A percentile compares a stretch with the other conserved stretches of the same genome.
Evolutionary conservation across 2,329 filamentous ascomycete genomes (phyloP).

Genomic region (Emergomyces orientalis): DNA sequence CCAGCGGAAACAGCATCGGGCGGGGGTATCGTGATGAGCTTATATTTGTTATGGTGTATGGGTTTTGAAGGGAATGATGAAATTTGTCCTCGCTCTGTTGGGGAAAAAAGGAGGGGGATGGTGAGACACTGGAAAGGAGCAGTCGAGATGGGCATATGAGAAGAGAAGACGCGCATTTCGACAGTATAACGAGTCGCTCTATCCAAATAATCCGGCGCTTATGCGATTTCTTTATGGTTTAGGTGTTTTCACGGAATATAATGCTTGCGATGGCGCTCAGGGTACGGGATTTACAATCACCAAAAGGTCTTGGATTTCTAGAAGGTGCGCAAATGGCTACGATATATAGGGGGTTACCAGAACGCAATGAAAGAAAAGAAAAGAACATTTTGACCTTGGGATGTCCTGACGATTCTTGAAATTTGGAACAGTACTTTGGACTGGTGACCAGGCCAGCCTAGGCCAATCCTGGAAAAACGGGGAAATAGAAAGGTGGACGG

Average conservation of each 20-base stretch:
- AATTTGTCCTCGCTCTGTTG: background rate
- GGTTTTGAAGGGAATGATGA: background rate
- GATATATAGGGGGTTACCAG: background rate
- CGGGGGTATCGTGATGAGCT: constrained; percentile 9
- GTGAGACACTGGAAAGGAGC: background rate
- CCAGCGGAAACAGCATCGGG: constrained; percentile 52
- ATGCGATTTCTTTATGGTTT: background rate
- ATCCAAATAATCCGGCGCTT: background rate
- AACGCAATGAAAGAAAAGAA: background rate
- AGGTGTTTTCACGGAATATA: background rate
- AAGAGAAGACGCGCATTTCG: background rate
- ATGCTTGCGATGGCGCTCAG: background rate
- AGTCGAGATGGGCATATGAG: background rate
- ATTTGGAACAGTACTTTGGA: background rate
- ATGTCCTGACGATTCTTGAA: background rate
- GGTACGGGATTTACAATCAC: background rate
- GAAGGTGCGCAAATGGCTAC: background rate
- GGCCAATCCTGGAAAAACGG: background rate
- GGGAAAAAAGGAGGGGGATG: background rate
- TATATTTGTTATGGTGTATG: background rate
- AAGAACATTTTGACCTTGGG: background rate
- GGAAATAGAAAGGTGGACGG: too few relatives aligned
- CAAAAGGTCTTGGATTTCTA: constrained; percentile 1
- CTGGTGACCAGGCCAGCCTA: background rate
- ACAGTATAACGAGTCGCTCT: background rate